Base-by-base conservation (phyloP, 352 stramenopile genomes). In the Pythium rhizo-oryzae region DNA sequence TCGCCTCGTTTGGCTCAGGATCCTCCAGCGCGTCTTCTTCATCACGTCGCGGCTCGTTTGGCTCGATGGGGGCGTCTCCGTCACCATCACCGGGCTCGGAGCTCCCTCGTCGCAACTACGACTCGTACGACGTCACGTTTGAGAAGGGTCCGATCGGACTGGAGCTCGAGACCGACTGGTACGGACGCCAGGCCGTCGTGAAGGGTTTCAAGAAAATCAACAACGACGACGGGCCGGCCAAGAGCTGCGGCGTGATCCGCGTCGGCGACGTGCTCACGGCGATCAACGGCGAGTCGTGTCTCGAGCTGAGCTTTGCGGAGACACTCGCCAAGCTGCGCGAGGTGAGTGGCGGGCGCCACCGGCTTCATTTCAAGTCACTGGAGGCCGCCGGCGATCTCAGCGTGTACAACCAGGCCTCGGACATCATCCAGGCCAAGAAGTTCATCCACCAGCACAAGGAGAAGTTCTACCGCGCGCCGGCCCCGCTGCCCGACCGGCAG, bases 361-460 rank as follows among this genome's bases (percentile, higher is more conserved):
- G 75, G 25, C 72, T 94, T 52, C 86, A 91, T 56, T 94, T 94
- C 59, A 91, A 89, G 57, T 91, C 82, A 0, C 80, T 91, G 11
- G 81, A 89, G 57, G 73, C 77, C 11, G 81, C 78, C 9, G 82
- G 85, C 0, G 84, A 94, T 56, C 71, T 91, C 50, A 90, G 82
- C 64, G 66, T 88, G 28, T 90, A 89, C 69, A 80, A 75, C 51
- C 80, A 77, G 25, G 83, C 90, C 59, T 70, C 76, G 21, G 86
- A 90, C 49, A 72, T 92, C 44, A 75, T 85, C 11, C 74, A 89
- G 50, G 86, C 86, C 5, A 87, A 88, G 58, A 79, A 78, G 52
- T 90, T 90, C 33, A 93, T 93, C 55, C 80, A 93, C 56, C 61
- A 91, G 62, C 79, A 95, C 81, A 95, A 95, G 44, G 76, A 88